phyloP scores from a whole-genome alignment of 108 stramenopile species.

The Nannochloropsis salina region DNA sequence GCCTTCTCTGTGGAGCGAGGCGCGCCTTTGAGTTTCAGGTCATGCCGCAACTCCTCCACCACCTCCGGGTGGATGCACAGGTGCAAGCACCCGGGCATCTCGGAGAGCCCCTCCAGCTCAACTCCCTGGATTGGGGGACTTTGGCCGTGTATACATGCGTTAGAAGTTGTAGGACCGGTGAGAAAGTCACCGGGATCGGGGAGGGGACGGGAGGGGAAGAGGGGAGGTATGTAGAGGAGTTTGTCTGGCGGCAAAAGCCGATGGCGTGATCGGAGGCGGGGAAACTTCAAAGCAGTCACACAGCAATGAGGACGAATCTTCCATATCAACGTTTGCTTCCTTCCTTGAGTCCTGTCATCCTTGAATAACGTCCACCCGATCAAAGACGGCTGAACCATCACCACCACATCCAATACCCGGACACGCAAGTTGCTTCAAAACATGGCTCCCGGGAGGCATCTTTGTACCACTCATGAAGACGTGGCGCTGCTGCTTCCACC shows the following conservation, averaged over 20 bases:
- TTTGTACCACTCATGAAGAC: neutral
- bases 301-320: too few relatives aligned
- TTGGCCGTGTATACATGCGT: slow-evolving; percentile 15
- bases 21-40: neutral
- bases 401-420: neutral
- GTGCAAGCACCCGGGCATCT: neutral
- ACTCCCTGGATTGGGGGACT: neutral
- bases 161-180: neutral
- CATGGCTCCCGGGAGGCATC: neutral
- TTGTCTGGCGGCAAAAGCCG: neutral
- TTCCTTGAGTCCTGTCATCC: too few relatives aligned
- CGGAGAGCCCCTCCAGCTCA: neutral
- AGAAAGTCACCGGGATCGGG: too few relatives aligned
- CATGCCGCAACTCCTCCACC: neutral
- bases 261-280: neutral
- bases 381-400: neutral
- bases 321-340: too few relatives aligned
- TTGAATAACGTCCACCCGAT: too few relatives aligned
- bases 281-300: neutral
- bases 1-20: neutral
- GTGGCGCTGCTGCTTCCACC: neutral
- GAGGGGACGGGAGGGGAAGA: slow-evolving; percentile 6
- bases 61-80: neutral
- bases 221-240: slow-evolving; percentile 6
- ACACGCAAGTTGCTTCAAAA: neutral